Conservation (phyloP, 495 filamentous ascomycete species). For the Neurospora sp. region DNA sequence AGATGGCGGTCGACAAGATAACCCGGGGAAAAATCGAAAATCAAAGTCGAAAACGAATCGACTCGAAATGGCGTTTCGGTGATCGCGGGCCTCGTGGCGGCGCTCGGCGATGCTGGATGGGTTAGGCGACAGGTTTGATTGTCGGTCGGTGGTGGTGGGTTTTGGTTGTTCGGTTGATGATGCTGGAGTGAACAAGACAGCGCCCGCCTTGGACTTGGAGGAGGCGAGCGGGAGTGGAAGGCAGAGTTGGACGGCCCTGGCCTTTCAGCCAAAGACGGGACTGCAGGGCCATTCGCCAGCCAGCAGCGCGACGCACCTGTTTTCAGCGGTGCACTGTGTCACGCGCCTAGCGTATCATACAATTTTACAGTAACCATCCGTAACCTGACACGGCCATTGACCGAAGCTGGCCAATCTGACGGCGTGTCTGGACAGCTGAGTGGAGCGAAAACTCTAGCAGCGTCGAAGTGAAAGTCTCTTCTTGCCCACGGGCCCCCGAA, state of each 20-base stretch:
- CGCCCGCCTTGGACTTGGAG: neutral
- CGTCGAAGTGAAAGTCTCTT: neutral
- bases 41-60: neutral
- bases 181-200: constrained; percentile 10
- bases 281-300: neutral
- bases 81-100: constrained; percentile 19
- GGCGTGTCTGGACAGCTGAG: neutral
- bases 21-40: constrained; percentile 2
- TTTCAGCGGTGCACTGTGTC: neutral
- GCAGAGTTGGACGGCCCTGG: neutral
- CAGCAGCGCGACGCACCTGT: neutral
- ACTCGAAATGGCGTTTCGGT: constrained; percentile 7
- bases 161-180: constrained; percentile 18
- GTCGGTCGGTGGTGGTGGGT: neutral
- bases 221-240: too few relatives aligned
- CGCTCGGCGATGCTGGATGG: constrained; percentile 18
- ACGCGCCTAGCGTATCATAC: neutral
- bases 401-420: neutral
- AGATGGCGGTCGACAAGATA: constrained; percentile 9
- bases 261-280: neutral
- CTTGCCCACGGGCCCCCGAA: neutral
- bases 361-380: neutral
- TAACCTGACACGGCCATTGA: neutral
- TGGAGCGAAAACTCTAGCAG: neutral
- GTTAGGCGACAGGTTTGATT: constrained; percentile 5